Evolutionary conservation across 2,329 filamentous ascomycete species (phyloP).

Genomic region (Ceratocystis ficicola): DNA sequence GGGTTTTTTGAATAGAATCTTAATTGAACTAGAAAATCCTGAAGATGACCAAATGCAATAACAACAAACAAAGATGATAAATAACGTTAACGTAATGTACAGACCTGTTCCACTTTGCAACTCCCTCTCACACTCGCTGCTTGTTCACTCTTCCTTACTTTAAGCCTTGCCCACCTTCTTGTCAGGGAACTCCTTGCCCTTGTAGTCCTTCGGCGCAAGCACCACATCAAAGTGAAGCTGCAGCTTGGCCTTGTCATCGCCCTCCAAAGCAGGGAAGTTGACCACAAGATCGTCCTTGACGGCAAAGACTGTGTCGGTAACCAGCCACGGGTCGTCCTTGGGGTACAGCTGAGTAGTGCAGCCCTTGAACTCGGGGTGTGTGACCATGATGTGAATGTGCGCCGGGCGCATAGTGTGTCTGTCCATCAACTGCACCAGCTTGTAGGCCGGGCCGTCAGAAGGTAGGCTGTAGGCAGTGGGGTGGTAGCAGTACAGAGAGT

Average conservation of each 20-base stretch:
- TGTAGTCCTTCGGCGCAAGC: slow-evolving; percentile 36
- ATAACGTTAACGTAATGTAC: slow-evolving; percentile 17
- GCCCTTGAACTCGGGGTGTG: slow-evolving; percentile 54
- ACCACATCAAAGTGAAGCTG: slow-evolving; percentile 36
- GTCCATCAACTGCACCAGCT: slow-evolving; percentile 36
- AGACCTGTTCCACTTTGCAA: neutral
- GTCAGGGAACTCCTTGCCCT: slow-evolving; percentile 25
- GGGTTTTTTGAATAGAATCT: neutral
- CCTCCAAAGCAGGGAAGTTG: slow-evolving; percentile 37
- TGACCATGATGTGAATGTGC: slow-evolving; percentile 44
- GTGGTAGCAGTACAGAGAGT: slow-evolving; percentile 62
- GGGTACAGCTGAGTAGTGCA: slow-evolving; percentile 69
- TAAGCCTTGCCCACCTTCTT: neutral
- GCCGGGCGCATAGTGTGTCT: slow-evolving; percentile 39
- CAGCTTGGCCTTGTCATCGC: slow-evolving; percentile 30
- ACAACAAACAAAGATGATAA: neutral
- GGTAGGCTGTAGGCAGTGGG: slow-evolving; percentile 62
- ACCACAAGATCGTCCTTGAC: slow-evolving; percentile 43
- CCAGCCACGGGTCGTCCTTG: slow-evolving; percentile 51
- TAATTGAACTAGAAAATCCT: neutral
- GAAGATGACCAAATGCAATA: neutral
- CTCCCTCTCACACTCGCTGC: neutral
- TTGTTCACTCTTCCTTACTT: neutral
- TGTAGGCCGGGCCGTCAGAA: slow-evolving; percentile 42
- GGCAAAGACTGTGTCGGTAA: slow-evolving; percentile 36